Evolutionary conservation across 306 rosid species (phyloP).

Genomic region (Inga laurina): DNA sequence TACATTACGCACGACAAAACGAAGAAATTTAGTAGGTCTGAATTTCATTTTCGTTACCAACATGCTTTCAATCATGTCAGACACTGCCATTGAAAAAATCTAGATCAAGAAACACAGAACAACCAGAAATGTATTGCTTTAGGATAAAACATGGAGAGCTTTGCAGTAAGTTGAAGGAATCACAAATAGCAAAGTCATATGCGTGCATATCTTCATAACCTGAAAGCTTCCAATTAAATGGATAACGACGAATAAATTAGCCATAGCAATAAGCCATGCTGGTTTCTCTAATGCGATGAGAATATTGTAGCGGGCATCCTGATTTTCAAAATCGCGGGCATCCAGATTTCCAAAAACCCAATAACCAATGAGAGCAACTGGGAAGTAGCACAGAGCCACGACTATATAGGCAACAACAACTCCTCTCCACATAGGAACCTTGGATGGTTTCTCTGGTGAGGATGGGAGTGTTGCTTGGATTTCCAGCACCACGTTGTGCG

Average conservation of each 20-base stretch:
- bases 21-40: slow-evolving; percentile 52
- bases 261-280: slow-evolving; percentile 75
- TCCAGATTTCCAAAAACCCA: no score
- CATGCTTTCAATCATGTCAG: slow-evolving; percentile 83
- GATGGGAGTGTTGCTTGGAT: no score
- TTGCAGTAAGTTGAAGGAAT: not conserved
- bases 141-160: not conserved
- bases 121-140: not conserved
- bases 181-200: not conserved
- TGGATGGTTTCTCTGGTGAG: no score
- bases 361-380: no score
- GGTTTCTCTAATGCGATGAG: slow-evolving; percentile 57
- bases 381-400: no score
- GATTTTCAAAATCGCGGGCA: no score
- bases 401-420: no score
- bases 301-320: no score
- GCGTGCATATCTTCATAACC: slow-evolving; percentile 37
- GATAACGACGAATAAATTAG: slow-evolving; percentile 82
- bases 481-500: no score
- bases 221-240: slow-evolving; percentile 94
- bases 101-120: slow-evolving; percentile 20
- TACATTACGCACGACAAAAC: slow-evolving; percentile 59
- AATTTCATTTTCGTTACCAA: slow-evolving; percentile 67
- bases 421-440: no score
- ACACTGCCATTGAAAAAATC: slow-evolving; percentile 89